Percentiles rank a stretch among this genome's conserved stretches.
Conservation (phyloP, 1,284 basidiomycete genomes). For the Fomes fomentarius region DNA sequence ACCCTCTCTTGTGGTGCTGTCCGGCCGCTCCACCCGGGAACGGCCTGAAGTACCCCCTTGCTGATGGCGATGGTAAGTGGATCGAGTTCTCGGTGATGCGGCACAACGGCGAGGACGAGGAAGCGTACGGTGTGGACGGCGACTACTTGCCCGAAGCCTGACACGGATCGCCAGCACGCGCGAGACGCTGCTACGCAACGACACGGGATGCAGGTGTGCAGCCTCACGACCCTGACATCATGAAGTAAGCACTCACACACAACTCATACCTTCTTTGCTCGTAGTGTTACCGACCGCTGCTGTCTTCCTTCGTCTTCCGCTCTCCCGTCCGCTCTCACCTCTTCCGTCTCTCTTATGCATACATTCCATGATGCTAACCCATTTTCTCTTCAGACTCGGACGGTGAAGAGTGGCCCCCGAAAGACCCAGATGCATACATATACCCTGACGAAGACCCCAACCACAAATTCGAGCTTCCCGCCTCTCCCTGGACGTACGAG, state of each 20-base stretch:
- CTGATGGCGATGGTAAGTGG: conserved; percentile 80
- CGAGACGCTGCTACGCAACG: neutral
- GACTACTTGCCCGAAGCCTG: conserved; percentile 17
- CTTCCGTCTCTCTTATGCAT: neutral
- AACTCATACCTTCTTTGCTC: neutral
- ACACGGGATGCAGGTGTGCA: conserved; percentile 27
- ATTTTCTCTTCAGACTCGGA: conserved; percentile 20
- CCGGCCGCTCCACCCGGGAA: conserved; percentile 68
- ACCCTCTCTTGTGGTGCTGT: conserved; percentile 83
- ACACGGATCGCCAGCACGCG: neutral
- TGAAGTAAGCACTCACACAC: conserved; percentile 32
- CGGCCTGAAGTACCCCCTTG: conserved; percentile 79
- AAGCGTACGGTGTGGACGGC: conserved; percentile 17
- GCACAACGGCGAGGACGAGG: conserved; percentile 5
- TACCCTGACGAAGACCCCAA: conserved; percentile 37
- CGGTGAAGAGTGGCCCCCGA: conserved; percentile 57
- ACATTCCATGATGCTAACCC: conserved; percentile 6
- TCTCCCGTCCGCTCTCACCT: neutral
- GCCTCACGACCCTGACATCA: conserved; percentile 1
- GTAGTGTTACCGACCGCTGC: neutral
- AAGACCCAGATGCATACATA: conserved; percentile 47
- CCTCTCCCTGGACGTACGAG: conserved; percentile 85
- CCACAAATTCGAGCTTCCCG: conserved; percentile 49
- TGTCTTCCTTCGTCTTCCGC: neutral
- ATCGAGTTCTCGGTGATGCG: conserved; percentile 42